Conservation (phyloP, 2,329 filamentous ascomycete species). For the Raffaelea arxii region DNA sequence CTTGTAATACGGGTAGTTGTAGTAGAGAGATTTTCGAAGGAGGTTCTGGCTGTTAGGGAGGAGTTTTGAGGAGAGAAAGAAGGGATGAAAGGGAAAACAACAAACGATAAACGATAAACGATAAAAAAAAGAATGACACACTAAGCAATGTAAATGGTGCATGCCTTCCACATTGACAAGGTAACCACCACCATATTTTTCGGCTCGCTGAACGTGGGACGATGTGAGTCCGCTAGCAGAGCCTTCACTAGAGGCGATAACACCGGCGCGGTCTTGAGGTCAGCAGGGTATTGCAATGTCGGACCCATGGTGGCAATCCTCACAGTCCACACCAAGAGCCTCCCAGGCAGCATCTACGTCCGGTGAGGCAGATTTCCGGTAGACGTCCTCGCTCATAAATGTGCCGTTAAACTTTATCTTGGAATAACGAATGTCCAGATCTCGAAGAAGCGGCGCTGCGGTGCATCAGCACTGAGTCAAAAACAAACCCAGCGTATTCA, state of each 20-base stretch:
- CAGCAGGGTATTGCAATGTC: too few species aligned
- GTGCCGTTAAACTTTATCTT: slow-evolving; percentile 42
- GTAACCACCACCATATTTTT: slow-evolving; percentile 48
- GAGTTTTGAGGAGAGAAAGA: too few species aligned
- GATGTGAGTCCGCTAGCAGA: slow-evolving; percentile 37
- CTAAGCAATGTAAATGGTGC: slow-evolving; percentile 49
- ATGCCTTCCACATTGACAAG: slow-evolving; percentile 47
- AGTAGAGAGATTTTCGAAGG: slow-evolving; percentile 46
- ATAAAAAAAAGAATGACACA: slow-evolving; percentile 17
- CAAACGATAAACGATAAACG: neutral
- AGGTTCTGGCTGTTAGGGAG: too few species aligned
- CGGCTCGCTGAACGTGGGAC: slow-evolving; percentile 46
- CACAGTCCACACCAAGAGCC: slow-evolving; percentile 23
- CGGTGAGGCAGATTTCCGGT: slow-evolving; percentile 36
- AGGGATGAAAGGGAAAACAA: too few species aligned
- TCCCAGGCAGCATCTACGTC: slow-evolving; percentile 50
- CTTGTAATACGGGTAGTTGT: slow-evolving; percentile 52
- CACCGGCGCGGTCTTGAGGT: slow-evolving; percentile 34
- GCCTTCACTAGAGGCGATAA: slow-evolving; percentile 40
- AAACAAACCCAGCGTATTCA: too few species aligned
- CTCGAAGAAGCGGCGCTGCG: slow-evolving; percentile 24
- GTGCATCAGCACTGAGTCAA: neutral
- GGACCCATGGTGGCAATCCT: too few species aligned
- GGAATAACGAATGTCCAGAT: slow-evolving; percentile 22
- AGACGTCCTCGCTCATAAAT: slow-evolving; percentile 43